Percentiles rank a stretch among this genome's conserved stretches.
Evolutionary conservation across 2,329 filamentous ascomycete species (phyloP).

Genomic region (Hypoxylon sp.): DNA sequence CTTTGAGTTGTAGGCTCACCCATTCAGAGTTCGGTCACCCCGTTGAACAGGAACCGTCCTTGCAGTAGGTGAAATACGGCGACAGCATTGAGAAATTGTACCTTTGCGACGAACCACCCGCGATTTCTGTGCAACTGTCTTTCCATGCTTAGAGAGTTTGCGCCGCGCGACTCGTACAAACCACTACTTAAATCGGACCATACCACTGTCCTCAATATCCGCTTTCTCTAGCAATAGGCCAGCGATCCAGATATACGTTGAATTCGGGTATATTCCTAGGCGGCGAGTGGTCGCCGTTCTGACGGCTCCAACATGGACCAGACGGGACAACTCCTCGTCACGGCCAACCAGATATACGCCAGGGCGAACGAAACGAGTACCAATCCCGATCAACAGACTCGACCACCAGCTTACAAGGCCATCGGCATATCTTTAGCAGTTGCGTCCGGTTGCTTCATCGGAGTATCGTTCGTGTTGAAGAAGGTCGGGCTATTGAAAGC

Average conservation of each 20-base stretch:
- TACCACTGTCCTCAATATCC: slow-evolving; percentile 3
- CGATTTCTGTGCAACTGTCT: slow-evolving; percentile 7
- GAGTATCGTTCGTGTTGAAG: slow-evolving; percentile 94
- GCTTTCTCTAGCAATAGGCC: slow-evolving; percentile 8
- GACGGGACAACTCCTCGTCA: slow-evolving; percentile 53
- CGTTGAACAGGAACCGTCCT: slow-evolving; percentile 12
- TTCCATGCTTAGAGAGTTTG: slow-evolving; percentile 29
- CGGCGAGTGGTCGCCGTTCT: slow-evolving; percentile 41
- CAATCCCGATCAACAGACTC: slow-evolving; percentile 46
- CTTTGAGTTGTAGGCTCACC: slow-evolving; percentile 2
- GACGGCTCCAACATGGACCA: slow-evolving; percentile 54
- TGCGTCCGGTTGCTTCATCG: slow-evolving; percentile 91
- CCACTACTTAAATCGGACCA: slow-evolving; percentile 11
- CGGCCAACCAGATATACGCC: slow-evolving; percentile 56
- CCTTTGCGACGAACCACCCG: slow-evolving; percentile 7
- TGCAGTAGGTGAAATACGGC: slow-evolving; percentile 1
- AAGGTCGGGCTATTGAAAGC: slow-evolving; percentile 92
- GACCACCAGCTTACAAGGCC: slow-evolving; percentile 78
- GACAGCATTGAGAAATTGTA: slow-evolving; percentile 2
- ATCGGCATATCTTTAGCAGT: slow-evolving; percentile 89
- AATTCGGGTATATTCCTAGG: slow-evolving; percentile 9
- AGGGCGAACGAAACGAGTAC: slow-evolving; percentile 57
- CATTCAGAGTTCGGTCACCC: slow-evolving; percentile 22
- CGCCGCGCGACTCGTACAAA: slow-evolving; percentile 18
- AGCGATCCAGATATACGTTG: slow-evolving; percentile 7